A percentile compares a stretch with the other conserved stretches of the same genome.
These are phyloP conservation scores for Coccomyxa sp. DNA, from an alignment of 139 green algal genomes.

Conservation along the genomic window DNA sequence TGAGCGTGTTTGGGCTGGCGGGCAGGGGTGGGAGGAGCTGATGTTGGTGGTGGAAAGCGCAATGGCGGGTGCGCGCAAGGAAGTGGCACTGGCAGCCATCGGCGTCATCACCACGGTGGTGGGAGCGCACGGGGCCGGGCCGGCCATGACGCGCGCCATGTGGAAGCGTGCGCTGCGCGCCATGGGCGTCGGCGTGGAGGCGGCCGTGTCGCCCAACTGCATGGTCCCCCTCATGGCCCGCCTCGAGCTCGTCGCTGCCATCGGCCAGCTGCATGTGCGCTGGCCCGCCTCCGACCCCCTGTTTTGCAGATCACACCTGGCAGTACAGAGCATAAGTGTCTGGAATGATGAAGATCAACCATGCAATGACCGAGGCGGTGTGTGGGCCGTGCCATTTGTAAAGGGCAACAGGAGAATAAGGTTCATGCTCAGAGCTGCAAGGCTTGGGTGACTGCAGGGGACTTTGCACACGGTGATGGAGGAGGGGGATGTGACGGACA, in stretches of 20 bases:
- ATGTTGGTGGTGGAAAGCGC: conserved; percentile 66
- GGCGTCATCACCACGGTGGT: conserved; percentile 49
- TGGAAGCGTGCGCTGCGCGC: conserved; percentile 55
- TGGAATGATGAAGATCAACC: not conserved
- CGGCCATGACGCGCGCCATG: conserved; percentile 24
- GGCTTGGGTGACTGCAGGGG: not conserved
- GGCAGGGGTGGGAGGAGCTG: conserved; percentile 68
- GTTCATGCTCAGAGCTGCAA: too few species aligned
- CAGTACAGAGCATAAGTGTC: not conserved
- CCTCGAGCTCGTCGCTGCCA: conserved; percentile 53
- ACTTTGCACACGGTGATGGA: conserved; percentile 34
- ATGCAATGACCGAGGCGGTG: not conserved
- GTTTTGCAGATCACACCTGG: not conserved
- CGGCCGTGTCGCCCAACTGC: conserved; percentile 48
- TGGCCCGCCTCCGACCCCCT: not conserved
- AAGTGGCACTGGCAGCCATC: conserved; percentile 62
- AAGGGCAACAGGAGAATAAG: too few species aligned
- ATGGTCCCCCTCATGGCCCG: conserved; percentile 51
- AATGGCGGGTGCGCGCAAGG: conserved; percentile 59
- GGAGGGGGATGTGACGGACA: conserved; percentile 33
- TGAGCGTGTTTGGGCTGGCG: too few species aligned
- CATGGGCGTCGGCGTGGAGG: conserved; percentile 56
- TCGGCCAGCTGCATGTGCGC: conserved; percentile 41
- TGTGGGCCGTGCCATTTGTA: too few species aligned
- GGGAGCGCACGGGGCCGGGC: conserved; percentile 16